Percentiles rank a stretch among this genome's conserved stretches.
These are phyloP conservation scores for Cordyceps militaris DNA, from an alignment of 2,329 filamentous ascomycete species.

Conservation along the genomic window DNA sequence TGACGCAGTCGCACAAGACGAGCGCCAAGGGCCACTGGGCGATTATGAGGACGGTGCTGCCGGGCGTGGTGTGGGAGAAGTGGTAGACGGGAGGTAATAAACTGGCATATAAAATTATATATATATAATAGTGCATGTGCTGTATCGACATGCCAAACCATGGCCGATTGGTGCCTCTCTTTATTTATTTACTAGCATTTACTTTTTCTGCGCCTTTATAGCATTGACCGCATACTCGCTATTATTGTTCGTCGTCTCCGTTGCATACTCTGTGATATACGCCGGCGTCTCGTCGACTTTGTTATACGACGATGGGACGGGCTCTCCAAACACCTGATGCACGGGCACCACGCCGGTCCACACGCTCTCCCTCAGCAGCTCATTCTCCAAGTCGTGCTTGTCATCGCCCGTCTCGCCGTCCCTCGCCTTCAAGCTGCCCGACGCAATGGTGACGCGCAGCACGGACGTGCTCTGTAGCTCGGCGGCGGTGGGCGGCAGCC, in stretches of 20 bases:
- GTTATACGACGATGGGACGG: constrained; percentile 54
- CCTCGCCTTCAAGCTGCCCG: constrained; percentile 70
- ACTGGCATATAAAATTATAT: neutral
- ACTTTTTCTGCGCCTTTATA: constrained; percentile 24
- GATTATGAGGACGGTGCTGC: constrained; percentile 82
- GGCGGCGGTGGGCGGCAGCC: constrained; percentile 61
- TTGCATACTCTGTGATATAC: constrained; percentile 42
- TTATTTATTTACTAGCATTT: neutral
- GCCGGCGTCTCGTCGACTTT: constrained; percentile 48
- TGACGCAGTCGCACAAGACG: constrained; percentile 65
- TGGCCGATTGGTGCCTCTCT: neutral
- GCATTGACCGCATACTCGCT: constrained; percentile 21
- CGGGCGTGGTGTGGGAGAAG: constrained; percentile 72
- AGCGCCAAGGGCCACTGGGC: constrained; percentile 82
- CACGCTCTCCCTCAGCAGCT: constrained; percentile 31
- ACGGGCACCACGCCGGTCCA: constrained; percentile 58
- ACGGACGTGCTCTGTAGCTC: constrained; percentile 73
- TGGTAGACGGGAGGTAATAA: constrained; percentile 49
- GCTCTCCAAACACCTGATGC: constrained; percentile 55
- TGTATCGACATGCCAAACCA: neutral
- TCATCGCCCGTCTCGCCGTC: constrained; percentile 55
- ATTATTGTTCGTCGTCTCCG: constrained; percentile 2
- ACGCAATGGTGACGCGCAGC: constrained; percentile 58
- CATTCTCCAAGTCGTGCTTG: constrained; percentile 39
- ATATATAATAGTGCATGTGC: neutral